Base-by-base conservation (phyloP, 208 protist species). In the Tritrichomonas foetus region DNA sequence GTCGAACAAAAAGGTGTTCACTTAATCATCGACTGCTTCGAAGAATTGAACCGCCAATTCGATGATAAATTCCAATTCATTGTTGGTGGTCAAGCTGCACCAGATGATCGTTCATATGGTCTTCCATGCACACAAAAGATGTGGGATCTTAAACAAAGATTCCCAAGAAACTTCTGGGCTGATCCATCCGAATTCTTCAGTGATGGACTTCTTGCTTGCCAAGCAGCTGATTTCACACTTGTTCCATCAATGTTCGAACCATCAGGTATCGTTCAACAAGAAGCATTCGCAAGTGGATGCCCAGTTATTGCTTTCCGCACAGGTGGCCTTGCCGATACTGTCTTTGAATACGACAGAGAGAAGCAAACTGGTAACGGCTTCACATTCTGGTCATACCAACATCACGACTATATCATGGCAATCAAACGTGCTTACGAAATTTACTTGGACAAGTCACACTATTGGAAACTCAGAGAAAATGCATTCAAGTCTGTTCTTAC, bases 321-420 rank as follows among this genome's bases (percentile, higher is more conserved):
- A 47, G 74, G 74, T 50, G 74, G 74, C 50, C 41, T 82, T 9
- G 74, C 74, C 14, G 74, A 82, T 44, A 82, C 74, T n/a, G 74
- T 82, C 74, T 82, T 82, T 41, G 74, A 82, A 41, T 82, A 50
- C 74, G 74, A 82, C 41, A 82, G 74, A 82, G 74, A 82, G 74
- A 82, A 82, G 74, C 41, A 22, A 14, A 82, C 74, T n/a, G 74
- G 74, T 5, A 82, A 82, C 74, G 74, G 74, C 50, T 16, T 82
- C 41, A 41, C 50, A 14, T 82, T 82, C 41, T 82, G 74, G 74
- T 33, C 33, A 50, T 41, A 82, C 41, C n/a, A 36, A 47, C 74
- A 82, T 41, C 47, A 36, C 47, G 74, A 82, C 41, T 82, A 50
- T 41, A 50, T 82, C 33, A 82, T 82, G 74, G 74, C 74, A 5